Base-by-base conservation (phyloP, 352 stramenopile genomes). In the Globisporangium barbulae region DNA sequence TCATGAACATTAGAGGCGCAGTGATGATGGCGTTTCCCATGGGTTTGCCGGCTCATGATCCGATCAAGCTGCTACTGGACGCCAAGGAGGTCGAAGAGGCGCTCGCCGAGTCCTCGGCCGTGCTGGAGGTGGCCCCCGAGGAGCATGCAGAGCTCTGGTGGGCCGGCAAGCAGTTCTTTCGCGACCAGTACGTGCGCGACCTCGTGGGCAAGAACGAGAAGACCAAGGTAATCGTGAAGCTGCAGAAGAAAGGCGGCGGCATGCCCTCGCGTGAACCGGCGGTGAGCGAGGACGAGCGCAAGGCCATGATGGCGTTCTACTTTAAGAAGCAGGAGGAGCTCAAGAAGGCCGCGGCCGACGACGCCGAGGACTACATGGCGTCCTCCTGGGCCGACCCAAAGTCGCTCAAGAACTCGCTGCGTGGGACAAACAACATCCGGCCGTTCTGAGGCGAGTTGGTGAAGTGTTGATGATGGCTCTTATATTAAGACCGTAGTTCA, bases 221-320 rank as follows among this genome's bases (percentile, higher is more conserved):
- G 70, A 96, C 93, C 48, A 97, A 93, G 71, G 67, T 95, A 2
- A 79, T 94, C 44, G 82, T 85, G 37, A 98, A 98, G 72, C 76
- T 99, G 50, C 90, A 98, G 70, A 88, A 85, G 42, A 89, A 94
- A 67, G 91, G 89, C 35, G 79, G 67, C 33, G 96, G 96, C 21
- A 85, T 96, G 59, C 97, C 96, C 0, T 79, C 79, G 41, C 82
- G 83, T 22, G 83, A 94, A 64, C 82, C 82, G 0, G 85, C 71
- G 4, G 84, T 98, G 33, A 97, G 81, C 57, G 96, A 98, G 66
- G 94, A 97, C 25, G 97, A 99, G 69, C 88, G 94, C 53, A 98
- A 98, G 77, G 93, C 94, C 33, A 99, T 98, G 94, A 98, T 98
- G 89, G 94, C 92, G 28, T 97, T 97, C 63, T 98, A 98, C 74